Conservation (phyloP, 2,329 filamentous ascomycete species). For the Zopfia rhizophila region DNA sequence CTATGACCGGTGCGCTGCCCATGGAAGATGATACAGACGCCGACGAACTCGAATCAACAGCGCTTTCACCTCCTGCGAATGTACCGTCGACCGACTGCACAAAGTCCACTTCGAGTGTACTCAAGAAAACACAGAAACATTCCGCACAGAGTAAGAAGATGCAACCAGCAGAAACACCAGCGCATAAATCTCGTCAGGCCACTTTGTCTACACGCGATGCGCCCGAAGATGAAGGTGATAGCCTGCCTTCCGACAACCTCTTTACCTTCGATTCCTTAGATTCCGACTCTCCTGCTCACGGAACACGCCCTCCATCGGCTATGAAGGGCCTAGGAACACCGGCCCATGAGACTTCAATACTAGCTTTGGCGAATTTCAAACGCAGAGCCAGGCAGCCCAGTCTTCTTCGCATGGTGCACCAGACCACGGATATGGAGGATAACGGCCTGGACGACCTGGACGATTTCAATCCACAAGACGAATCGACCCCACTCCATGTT, state of each 20-base stretch:
- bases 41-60: neutral
- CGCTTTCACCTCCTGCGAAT: constrained; percentile 4
- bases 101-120: constrained; percentile 31
- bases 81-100: constrained; percentile 35
- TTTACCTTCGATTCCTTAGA: constrained; percentile 46
- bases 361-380: constrained; percentile 63
- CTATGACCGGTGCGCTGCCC: constrained; percentile 51
- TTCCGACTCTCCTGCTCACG: constrained; percentile 47
- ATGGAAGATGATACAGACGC: constrained; percentile 9
- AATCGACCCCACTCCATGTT: constrained; percentile 72
- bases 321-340: constrained; percentile 57
- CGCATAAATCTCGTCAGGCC: constrained; percentile 11
- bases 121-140: neutral
- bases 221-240: constrained; percentile 35
- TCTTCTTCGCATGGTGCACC: constrained; percentile 60
- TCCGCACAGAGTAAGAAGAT: constrained; percentile 21
- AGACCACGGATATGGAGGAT: constrained; percentile 58
- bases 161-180: constrained; percentile 2
- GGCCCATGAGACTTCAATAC: constrained; percentile 56
- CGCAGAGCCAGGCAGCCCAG: constrained; percentile 60
- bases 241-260: constrained; percentile 42
- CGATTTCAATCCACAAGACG: constrained; percentile 70
- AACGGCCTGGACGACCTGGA: constrained; percentile 58
- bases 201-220: constrained; percentile 7
- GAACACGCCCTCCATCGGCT: constrained; percentile 55